Conservation (phyloP, 2,329 filamentous ascomycete species). For the Calonectria ilicicola region DNA sequence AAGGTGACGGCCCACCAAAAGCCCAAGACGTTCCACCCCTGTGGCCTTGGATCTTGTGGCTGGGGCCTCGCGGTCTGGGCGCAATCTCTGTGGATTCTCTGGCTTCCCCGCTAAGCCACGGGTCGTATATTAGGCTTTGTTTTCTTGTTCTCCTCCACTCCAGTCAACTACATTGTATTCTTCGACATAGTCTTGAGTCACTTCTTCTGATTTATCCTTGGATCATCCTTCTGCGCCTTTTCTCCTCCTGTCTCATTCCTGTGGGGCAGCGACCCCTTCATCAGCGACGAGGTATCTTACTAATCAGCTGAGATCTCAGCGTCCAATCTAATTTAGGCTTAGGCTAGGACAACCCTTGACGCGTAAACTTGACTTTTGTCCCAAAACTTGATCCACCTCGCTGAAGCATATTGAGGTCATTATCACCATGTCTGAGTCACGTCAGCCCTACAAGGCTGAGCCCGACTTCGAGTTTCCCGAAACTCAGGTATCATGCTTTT, state of each 20-base stretch:
- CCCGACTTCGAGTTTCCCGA: not conserved
- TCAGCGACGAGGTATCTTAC: not conserved
- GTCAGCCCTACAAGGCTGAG: not conserved
- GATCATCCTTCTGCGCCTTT: not conserved
- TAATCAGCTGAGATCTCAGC: not conserved
- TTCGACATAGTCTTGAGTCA: too few relatives aligned
- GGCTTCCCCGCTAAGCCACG: not conserved
- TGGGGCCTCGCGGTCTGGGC: not conserved
- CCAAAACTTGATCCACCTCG: not conserved
- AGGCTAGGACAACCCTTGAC: not conserved
- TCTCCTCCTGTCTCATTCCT: not conserved
- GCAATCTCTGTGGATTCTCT: not conserved
- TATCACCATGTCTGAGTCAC: not conserved
- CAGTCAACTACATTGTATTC: too few relatives aligned
- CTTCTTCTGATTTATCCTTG: too few relatives aligned
- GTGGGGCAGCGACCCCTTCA: not conserved
- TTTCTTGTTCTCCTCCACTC: not conserved
- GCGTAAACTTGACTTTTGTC: not conserved
- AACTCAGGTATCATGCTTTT: not conserved
- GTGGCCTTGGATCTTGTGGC: not conserved
- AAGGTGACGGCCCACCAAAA: too few relatives aligned
- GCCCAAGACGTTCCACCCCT: not conserved
- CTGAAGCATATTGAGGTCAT: not conserved
- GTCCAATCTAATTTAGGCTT: not conserved
- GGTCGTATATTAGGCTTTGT: not conserved